These are phyloP conservation scores for Kurtzmaniella natalensis DNA, from an alignment of 1,139 yeast species.

Conservation along the genomic window DNA sequence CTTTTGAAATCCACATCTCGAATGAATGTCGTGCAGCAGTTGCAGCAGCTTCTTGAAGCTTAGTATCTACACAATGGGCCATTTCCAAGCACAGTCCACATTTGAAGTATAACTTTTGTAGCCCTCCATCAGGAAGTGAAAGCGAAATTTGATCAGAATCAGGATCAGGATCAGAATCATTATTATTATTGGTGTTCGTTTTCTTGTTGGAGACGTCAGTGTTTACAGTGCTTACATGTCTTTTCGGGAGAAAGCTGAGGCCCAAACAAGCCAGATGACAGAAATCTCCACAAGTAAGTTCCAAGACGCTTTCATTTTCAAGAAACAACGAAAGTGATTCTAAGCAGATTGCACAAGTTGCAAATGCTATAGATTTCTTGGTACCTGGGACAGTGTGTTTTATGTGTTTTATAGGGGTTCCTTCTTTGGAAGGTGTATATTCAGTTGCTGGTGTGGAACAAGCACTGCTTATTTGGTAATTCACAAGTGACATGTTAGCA, in stretches of 20 bases:
- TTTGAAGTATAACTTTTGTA: background rate
- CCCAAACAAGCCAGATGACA: constrained; percentile 6
- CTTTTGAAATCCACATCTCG: background rate
- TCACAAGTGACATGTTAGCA: background rate
- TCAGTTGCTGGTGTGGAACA: background rate
- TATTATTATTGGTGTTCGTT: too few relatives aligned
- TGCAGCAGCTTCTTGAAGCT: background rate
- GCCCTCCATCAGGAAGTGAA: background rate
- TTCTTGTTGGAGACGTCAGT: background rate
- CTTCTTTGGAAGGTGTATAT: background rate
- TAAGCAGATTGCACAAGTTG: background rate
- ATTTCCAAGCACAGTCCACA: background rate
- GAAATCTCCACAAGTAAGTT: constrained; percentile 7
- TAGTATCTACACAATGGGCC: background rate
- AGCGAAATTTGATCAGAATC: too few relatives aligned
- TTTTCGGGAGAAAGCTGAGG: background rate
- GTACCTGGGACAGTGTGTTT: too few relatives aligned
- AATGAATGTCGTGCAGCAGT: background rate
- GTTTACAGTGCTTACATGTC: background rate
- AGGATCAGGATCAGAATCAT: too few relatives aligned
- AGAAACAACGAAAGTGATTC: background rate
- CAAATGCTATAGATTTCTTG: too few relatives aligned
- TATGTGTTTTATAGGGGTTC: background rate
- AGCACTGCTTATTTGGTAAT: background rate
- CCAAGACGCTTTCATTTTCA: background rate